Percentiles rank a stretch among this genome's conserved stretches.
Evolutionary conservation across 2,329 filamentous ascomycete genomes (phyloP).

Genomic region (Alternaria dauci): DNA sequence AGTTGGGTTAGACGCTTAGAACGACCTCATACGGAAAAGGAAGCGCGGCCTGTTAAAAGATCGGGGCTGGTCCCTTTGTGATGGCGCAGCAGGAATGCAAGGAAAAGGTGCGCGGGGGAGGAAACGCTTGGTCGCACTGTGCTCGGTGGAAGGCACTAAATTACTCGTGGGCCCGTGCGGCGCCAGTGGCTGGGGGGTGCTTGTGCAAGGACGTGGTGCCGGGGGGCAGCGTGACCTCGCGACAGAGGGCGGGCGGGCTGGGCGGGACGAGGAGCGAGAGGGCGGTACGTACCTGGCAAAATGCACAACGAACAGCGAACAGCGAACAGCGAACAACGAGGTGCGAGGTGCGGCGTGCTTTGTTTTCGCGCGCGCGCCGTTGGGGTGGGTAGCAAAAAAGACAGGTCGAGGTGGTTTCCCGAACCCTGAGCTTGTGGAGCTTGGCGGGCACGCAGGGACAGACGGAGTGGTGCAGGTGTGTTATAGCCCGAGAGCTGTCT

Average conservation of each 20-base stretch:
- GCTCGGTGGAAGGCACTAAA: conserved; percentile 30
- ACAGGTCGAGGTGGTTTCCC: conserved; percentile 19
- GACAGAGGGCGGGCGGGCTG: neutral
- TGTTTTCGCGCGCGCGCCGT: conserved; percentile 29
- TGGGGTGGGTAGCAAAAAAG: conserved; percentile 29
- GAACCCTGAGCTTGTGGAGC: conserved; percentile 29
- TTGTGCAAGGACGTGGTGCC: conserved; percentile 1
- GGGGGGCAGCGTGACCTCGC: conserved; percentile 13
- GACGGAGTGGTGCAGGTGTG: conserved; percentile 44
- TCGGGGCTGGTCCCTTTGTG: conserved; percentile 47
- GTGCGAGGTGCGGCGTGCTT: conserved; percentile 16
- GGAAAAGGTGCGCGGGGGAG: conserved; percentile 19
- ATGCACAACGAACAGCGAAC: too few relatives aligned
- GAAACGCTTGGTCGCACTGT: conserved; percentile 42
- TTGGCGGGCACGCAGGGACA: conserved; percentile 31
- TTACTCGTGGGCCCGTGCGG: conserved; percentile 22
- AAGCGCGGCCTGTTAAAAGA: conserved; percentile 39
- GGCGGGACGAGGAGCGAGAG: neutral
- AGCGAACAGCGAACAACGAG: too few relatives aligned
- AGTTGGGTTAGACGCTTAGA: conserved; percentile 47
- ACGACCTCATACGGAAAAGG: conserved; percentile 48
- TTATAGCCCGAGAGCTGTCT: conserved; percentile 45
- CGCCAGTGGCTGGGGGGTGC: conserved; percentile 27
- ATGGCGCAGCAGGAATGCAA: conserved; percentile 49
- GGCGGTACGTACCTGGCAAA: conserved; percentile 29